phyloP scores from a whole-genome alignment of 805 yeast genomes.

The Schwanniomyces vanrijiae region DNA sequence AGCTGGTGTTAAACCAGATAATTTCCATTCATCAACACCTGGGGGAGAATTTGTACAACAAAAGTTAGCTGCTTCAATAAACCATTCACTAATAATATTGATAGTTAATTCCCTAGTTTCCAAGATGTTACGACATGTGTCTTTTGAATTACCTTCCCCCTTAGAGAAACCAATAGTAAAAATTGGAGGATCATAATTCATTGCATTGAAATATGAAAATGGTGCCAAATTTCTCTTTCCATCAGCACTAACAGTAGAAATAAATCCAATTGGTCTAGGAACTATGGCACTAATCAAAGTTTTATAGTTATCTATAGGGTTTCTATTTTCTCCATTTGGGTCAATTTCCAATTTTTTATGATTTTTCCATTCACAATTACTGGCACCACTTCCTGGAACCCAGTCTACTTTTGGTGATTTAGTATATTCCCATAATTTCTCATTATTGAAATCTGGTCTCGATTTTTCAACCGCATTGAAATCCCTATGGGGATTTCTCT shows the following conservation, averaged over 20 bases:
- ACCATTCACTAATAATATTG: slow-evolving; percentile 63
- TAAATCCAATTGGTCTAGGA: slow-evolving; percentile 63
- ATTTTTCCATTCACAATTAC: slow-evolving; percentile 40
- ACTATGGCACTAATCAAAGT: slow-evolving; percentile 51
- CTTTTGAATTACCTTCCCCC: slow-evolving; percentile 41
- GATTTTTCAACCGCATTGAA: slow-evolving; percentile 2
- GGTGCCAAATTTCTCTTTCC: slow-evolving; percentile 58
- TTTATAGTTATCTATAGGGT: slow-evolving; percentile 47
- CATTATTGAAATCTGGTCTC: slow-evolving; percentile 1
- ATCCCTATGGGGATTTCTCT: slow-evolving; percentile 15
- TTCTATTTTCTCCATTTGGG: slow-evolving; percentile 44
- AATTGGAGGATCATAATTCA: slow-evolving; percentile 57
- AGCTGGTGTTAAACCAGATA: slow-evolving; percentile 51
- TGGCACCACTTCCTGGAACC: slow-evolving; percentile 51
- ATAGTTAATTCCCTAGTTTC: slow-evolving; percentile 56
- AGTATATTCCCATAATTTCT: slow-evolving; percentile 16
- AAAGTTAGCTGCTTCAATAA: slow-evolving; percentile 61
- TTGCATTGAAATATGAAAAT: slow-evolving; percentile 54
- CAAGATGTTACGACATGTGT: slow-evolving; percentile 48
- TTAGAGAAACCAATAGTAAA: slow-evolving; percentile 51
- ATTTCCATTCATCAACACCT: slow-evolving; percentile 54
- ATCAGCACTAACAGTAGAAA: slow-evolving; percentile 45
- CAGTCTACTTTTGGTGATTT: slow-evolving; percentile 33
- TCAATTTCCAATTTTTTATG: slow-evolving; percentile 49
- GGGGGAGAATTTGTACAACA: slow-evolving; percentile 47